phyloP scores from a whole-genome alignment of 306 rosid species.

The Sesbania bispinosa region DNA sequence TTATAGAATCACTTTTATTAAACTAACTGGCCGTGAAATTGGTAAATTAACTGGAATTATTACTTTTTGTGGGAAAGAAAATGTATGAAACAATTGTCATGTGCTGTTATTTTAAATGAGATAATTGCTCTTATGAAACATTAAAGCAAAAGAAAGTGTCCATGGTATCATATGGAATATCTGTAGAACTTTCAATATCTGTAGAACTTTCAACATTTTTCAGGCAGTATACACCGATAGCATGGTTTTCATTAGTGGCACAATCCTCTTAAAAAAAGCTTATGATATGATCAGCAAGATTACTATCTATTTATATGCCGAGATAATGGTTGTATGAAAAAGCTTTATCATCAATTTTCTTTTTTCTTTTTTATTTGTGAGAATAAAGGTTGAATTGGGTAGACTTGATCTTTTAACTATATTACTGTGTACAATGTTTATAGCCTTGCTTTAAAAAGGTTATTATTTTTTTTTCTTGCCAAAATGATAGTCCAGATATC shows the following conservation, averaged over 20 bases:
- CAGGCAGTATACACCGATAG: background rate
- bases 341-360: background rate
- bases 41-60: background rate
- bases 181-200: background rate
- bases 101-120: background rate
- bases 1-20: background rate
- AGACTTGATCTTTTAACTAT: background rate
- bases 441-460: background rate
- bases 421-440: background rate
- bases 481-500: background rate
- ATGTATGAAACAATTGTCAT: background rate
- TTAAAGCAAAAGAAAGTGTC: background rate
- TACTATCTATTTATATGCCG: background rate
- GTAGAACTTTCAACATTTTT: background rate
- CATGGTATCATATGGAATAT: background rate
- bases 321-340: background rate
- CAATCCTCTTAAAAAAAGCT: background rate
- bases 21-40: background rate
- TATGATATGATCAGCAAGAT: background rate
- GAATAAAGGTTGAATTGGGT: background rate
- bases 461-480: background rate
- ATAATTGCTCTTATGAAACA: background rate
- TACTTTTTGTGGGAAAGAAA: background rate
- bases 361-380: background rate
- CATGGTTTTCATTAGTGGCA: background rate